Evolutionary conservation across 805 yeast genomes (phyloP).

Genomic region (Starmerella apicola): DNA sequence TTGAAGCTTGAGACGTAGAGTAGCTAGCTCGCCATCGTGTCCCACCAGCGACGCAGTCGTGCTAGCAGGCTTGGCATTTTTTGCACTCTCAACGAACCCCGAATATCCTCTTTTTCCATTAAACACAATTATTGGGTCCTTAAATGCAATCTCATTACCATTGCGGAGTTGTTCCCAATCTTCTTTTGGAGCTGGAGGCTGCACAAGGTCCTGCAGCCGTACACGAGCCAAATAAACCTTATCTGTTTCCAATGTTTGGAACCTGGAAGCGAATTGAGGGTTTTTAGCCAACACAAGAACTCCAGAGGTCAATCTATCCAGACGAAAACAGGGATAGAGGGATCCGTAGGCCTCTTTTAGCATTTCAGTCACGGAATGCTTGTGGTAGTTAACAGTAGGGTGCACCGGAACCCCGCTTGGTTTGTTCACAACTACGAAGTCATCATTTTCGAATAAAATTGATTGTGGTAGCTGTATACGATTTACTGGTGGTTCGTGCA

Average conservation of each 20-base stretch:
- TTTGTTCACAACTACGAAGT: conserved; percentile 69
- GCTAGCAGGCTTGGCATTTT: conserved; percentile 13
- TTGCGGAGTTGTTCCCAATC: not conserved
- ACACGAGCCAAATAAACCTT: conserved; percentile 17
- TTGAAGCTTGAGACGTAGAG: conserved; percentile 67
- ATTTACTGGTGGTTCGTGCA: conserved; percentile 81
- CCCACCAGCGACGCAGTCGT: conserved; percentile 9
- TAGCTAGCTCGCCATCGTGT: conserved; percentile 17
- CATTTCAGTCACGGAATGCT: conserved; percentile 34
- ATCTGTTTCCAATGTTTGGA: conserved; percentile 4
- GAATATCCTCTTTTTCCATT: conserved; percentile 21
- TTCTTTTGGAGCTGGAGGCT: not conserved
- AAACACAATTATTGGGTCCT: conserved; percentile 17
- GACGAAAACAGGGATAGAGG: conserved; percentile 21
- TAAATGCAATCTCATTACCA: not conserved
- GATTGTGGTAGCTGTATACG: conserved; percentile 34
- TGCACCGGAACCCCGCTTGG: conserved; percentile 93
- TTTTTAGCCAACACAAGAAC: conserved; percentile 18
- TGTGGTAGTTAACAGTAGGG: conserved; percentile 75
- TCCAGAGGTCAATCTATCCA: conserved; percentile 24
- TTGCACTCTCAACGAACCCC: conserved; percentile 5
- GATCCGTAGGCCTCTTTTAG: conserved; percentile 13
- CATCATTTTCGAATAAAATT: conserved; percentile 56
- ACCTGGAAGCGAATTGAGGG: conserved; percentile 8
- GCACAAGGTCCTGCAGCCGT: not conserved